Conservation (phyloP, 2,329 filamentous ascomycete genomes). For the Paecilomyces niveus region DNA sequence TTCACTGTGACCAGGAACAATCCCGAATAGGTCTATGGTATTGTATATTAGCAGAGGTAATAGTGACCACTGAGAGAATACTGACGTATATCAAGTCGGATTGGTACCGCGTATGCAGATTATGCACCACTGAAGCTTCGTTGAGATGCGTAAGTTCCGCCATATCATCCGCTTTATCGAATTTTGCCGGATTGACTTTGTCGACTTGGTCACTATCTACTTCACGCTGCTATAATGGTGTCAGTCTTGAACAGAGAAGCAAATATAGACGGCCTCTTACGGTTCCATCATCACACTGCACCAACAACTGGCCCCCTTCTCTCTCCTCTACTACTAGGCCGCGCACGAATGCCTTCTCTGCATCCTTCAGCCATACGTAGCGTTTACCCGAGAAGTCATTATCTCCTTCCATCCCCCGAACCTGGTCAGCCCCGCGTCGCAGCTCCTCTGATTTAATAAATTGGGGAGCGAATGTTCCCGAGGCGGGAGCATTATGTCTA, state of each 20-base stretch:
- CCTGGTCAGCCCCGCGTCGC: constrained; percentile 48
- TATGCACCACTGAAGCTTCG: constrained; percentile 95
- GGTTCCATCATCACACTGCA: constrained; percentile 89
- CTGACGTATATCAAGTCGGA: constrained; percentile 80
- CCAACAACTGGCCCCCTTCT: constrained; percentile 60
- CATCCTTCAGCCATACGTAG: constrained; percentile 94
- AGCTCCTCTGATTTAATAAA: constrained; percentile 89
- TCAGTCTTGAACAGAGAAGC: constrained; percentile 13
- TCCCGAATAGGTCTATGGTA: constrained; percentile 76
- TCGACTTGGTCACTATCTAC: constrained; percentile 82
- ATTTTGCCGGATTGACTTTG: constrained; percentile 98
- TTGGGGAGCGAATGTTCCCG: constrained; percentile 85
- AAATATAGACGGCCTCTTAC: constrained; percentile 38
- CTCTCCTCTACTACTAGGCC: constrained; percentile 86
- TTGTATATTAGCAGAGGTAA: background rate
- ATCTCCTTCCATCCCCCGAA: constrained; percentile 80
- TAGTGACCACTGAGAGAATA: constrained; percentile 6
- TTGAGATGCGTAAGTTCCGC: constrained; percentile 96
- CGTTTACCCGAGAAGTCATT: constrained; percentile 98
- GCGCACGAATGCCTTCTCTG: constrained; percentile 79
- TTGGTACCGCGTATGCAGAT: constrained; percentile 90
- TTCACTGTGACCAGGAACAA: constrained; percentile 96
- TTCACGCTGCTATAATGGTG: constrained; percentile 64
- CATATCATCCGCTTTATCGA: constrained; percentile 99
- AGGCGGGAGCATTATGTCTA: constrained; percentile 54